Base-by-base conservation (phyloP, 306 rosid genomes). In the Echinosophora koreensis region DNA sequence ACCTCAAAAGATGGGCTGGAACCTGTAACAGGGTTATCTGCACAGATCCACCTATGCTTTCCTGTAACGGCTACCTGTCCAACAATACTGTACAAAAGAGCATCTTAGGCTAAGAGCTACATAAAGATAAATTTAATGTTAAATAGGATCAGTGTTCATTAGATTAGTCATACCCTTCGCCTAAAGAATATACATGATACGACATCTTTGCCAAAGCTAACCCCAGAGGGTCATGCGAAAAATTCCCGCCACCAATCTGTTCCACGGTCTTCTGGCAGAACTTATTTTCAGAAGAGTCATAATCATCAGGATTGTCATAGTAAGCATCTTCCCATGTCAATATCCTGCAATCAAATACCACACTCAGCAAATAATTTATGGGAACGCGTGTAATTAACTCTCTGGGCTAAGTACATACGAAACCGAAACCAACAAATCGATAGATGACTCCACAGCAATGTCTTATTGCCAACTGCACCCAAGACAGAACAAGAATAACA, bases 301-400 rank as follows among this genome's bases (percentile, higher is more conserved):
- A 66, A 69, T 84, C 82, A 74, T 84, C 87, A 54, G 80, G 83
- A 74, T 84, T 89, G 86, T 86, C 92, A 84, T 84, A 96, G 88
- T 91, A 96, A 69, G 88, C 98, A 35, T 96, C 97, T 84, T 93
- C 98, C 91, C 91, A 96, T 66, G 98, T 96, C 86, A 96, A 77
- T 76, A 92, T 86, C 99, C 99, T 96, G 89, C 85, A 80, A 81
- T 84, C 49, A 73, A 52, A 7, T 37, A 74, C 51, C 77, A 81
- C 5, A 15, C 32, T 27, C 56, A 54, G 52, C 58, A 59, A 47
- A 50, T 50, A 79, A 41, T 12, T 42, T 34, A 57, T 69, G 58
- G 32, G 51, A 74, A 71, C 12, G 5, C 76, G 58, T 60, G 42
- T n/a, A 8, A 51, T 51, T 37, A 42, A 42, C 35, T 30, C 28